Percentiles rank a stretch among this genome's conserved stretches.
phyloP scores from a whole-genome alignment of 2,329 filamentous ascomycete genomes.

The Cadophora malorum region DNA sequence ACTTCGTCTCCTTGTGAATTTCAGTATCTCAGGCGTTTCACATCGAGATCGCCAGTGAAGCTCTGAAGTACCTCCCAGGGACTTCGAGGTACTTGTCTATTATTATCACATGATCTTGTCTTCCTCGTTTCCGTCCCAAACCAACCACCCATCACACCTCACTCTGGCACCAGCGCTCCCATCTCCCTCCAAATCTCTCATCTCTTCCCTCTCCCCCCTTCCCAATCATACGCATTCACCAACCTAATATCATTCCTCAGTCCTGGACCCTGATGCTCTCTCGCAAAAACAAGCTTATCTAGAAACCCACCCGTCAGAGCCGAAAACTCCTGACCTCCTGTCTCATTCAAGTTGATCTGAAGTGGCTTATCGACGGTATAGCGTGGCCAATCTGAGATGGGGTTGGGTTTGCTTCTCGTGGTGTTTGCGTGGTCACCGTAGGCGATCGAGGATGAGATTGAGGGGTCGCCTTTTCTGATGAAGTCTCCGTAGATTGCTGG shows the following conservation, averaged over 20 bases:
- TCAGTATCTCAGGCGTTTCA: too few species aligned
- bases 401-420: neutral
- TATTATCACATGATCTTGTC: neutral
- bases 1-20: neutral
- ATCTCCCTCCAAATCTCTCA: neutral
- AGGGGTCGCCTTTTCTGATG: neutral
- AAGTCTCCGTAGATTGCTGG: too few species aligned
- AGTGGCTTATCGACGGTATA: neutral
- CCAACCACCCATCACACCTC: neutral
- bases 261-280: neutral
- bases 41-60: neutral
- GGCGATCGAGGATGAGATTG: neutral
- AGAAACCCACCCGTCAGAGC: neutral
- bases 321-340: neutral
- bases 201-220: neutral
- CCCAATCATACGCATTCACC: neutral
- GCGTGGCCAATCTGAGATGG: neutral
- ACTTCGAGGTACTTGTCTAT: neutral
- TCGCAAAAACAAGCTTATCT: neutral
- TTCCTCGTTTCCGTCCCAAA: neutral
- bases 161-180: neutral
- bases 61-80: neutral
- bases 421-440: neutral
- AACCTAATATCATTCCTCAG: neutral
- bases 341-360: neutral